These are phyloP conservation scores for Draba incana DNA, from an alignment of 345 rosid genomes.

Conservation along the genomic window DNA sequence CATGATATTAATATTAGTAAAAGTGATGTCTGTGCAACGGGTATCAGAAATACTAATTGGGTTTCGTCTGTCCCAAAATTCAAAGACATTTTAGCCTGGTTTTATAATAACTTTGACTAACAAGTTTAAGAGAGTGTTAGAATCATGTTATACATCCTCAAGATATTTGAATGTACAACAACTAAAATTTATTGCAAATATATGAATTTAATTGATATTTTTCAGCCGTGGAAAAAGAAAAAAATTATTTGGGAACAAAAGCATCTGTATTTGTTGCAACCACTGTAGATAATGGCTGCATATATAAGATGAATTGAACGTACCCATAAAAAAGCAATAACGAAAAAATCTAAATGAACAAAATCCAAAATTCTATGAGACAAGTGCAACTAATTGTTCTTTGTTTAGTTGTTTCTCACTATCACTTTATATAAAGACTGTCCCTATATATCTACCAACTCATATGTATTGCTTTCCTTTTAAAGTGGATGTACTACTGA, in stretches of 20 bases:
- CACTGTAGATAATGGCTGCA: constrained; percentile 36
- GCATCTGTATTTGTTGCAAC: constrained; percentile 42
- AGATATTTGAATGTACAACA: background rate
- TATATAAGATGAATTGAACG: constrained; percentile 39
- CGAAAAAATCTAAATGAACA: constrained; percentile 31
- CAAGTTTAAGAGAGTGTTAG: background rate
- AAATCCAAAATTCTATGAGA: constrained; percentile 38
- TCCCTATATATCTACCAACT: constrained; percentile 33
- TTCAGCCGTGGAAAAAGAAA: constrained; percentile 13
- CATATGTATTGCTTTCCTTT: constrained; percentile 28
- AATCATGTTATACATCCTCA: constrained; percentile 2
- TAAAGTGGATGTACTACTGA: constrained; percentile 25
- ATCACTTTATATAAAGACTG: constrained; percentile 22
- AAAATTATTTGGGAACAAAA: constrained; percentile 35
- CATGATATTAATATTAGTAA: no score
- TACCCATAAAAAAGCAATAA: constrained; percentile 35
- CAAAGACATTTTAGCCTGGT: background rate
- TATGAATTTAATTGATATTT: background rate
- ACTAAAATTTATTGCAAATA: background rate
- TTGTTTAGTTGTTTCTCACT: constrained; percentile 36
- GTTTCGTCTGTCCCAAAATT: background rate
- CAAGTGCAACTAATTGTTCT: constrained; percentile 33
- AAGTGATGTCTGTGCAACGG: background rate
- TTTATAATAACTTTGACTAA: background rate
- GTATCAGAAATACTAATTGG: background rate